Evolutionary conservation across 2,329 filamentous ascomycete species (phyloP), one percentile per base, ranked within the genome.

Genomic region (Hypoxylon sp.): DNA sequence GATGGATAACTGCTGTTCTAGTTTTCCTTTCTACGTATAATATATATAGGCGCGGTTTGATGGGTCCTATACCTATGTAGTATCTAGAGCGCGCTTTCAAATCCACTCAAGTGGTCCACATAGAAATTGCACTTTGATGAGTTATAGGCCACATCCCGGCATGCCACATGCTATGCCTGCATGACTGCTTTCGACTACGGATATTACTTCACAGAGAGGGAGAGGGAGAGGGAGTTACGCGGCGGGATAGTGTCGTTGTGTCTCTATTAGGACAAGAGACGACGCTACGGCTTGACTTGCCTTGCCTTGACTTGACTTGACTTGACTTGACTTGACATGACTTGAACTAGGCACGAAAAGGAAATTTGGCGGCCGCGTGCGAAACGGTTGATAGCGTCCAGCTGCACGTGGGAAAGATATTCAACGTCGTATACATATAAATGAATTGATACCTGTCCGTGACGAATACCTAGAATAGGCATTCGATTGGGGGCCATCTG

Each of bases 391-490:
- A 63, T 65, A 52, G 65, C 54, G 62, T 55, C 58, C 61, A 52
- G 50, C 48, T 60, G 57, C 63, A 68, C 65, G 63, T 66, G 65
- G 65, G 59, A 61, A 56, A 62, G 63, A 68, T 66, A 68, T 64
- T 66, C 65, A 68, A 65, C 62, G 65, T 68, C 60, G 65, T 53
- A 68, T 63, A 61, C 45, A 65, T 61, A 52, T 50, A 54, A 40
- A 54, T 57, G 61, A 57, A 56, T 55, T 46, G 48, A 24, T 45
- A 48, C 45, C 49, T 54, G 48, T 63, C 50, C 38, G 48, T 36
- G 38, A 49, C 48, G 65, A 38, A 65, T 58, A 53, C 51, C 65
- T 61, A 61, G 52, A 68, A 66, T 66, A 68, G 65, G 65, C 45
- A 68, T 66, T 40, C 49, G 62, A 51, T 68, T 65, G 65, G 63